Base-by-base conservation (phyloP, 495 filamentous ascomycete species). In the Penicillium egyptiacum region DNA sequence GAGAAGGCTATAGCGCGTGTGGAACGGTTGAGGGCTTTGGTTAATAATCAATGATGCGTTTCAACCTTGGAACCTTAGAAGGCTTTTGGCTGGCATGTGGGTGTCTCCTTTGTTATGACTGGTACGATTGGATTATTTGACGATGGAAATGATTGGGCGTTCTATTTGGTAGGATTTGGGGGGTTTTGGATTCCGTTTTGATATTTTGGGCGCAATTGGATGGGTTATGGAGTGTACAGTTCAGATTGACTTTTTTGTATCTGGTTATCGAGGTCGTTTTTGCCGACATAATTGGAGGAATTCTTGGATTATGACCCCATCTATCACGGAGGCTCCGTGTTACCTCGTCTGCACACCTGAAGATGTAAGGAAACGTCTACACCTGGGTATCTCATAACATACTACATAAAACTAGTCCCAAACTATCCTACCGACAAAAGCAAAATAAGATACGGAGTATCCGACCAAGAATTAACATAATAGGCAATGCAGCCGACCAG, bases 1-100 rank as follows among this genome's bases (percentile, higher is more conserved):
- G 91, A 96, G 74, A 78, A 80, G 43, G 90, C 93, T 49, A 83
- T 98, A 70, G 83, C 83, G 55, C 76, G 89, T 58, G 71, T 94
- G 48, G 91, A 96, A 70, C 73, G 81, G 25, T 85, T 92, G 43
- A 82, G 92, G 61, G 81, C 82, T 48, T 76, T 91, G 70, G 88
- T 96, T 60, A 88, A 63, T 53, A 40, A 40, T 22, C 61, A 53
- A 33, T 26, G 28, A 48, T 11, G 12, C n/a, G 23, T 16, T 48
- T 14, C 43, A 0, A 33, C 17, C n/a, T 48, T 11, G 10, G 7
- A 11, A 12, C 3, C 5, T 53, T 42, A 33, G 19, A n/a, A 9
- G 49, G 25, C 14, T 39, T 39, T 39, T 23, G 20, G 16, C n/a
- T 25, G 10, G 16, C 5, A 16, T 16, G 14, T 37, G 14, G 33